Conservation (phyloP, 2,329 filamentous ascomycete species). For the Pseudogymnoascus sp. region DNA sequence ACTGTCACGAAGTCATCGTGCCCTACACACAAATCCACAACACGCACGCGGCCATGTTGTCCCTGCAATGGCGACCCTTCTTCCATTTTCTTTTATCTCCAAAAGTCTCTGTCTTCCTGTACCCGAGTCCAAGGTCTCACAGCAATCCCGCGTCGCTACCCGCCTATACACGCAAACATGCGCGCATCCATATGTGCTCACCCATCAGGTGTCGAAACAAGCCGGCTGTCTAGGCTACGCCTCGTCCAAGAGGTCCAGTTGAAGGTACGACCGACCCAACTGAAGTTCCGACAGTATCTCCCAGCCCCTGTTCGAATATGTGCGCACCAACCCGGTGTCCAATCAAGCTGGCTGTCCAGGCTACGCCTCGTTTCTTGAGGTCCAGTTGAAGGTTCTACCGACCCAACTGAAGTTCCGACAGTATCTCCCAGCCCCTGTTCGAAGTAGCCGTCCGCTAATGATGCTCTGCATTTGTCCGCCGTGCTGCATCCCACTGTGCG, state of each 20-base stretch:
- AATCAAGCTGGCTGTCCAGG: neutral
- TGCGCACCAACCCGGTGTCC: neutral
- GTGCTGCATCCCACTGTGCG: neutral
- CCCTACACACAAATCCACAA: neutral
- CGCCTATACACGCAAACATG: neutral
- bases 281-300: conserved; percentile 4
- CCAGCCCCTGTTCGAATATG: neutral
- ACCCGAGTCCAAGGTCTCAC: neutral
- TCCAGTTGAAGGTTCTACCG: neutral
- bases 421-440: neutral
- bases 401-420: conserved; percentile 2
- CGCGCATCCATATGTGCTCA: neutral
- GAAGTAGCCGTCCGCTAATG: neutral
- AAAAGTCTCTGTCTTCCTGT: neutral
- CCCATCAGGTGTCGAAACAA: neutral
- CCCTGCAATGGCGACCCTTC: neutral
- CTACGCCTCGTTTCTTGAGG: neutral
- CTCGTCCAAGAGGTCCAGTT: neutral
- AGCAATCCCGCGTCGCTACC: neutral
- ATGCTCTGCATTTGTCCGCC: neutral
- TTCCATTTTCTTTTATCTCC: neutral
- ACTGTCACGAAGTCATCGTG: neutral
- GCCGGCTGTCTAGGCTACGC: neutral
- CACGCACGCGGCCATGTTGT: neutral
- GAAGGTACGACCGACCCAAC: neutral